Conservation (phyloP, 352 stramenopile genomes). For the Pythium plurisporium region DNA sequence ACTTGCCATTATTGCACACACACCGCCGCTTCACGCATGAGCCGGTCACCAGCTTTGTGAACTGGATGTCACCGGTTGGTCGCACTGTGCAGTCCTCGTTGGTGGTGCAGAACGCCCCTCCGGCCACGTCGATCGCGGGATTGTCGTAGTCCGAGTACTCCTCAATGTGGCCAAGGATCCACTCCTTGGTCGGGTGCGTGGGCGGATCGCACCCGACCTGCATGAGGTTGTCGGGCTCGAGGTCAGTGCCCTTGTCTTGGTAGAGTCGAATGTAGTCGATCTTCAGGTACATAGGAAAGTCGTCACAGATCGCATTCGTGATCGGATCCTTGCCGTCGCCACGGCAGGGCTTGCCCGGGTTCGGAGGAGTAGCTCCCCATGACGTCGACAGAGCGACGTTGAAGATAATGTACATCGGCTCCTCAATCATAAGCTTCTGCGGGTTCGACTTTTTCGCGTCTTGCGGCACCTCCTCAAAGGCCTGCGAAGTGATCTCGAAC, state of each 20-base stretch:
- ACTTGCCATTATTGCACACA: conserved; percentile 43
- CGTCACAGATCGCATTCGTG: conserved; percentile 52
- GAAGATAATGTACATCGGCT: conserved; percentile 94
- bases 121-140: conserved; percentile 24
- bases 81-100: conserved; percentile 62
- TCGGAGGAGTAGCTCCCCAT: conserved; percentile 79
- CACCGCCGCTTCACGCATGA: conserved; percentile 49
- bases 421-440: conserved; percentile 90
- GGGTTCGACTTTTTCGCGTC: conserved; percentile 53
- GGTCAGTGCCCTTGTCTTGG: conserved; percentile 32
- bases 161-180: conserved; percentile 20
- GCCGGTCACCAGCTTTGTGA: conserved; percentile 33
- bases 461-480: conserved; percentile 48
- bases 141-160: conserved; percentile 19
- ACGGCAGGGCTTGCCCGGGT: conserved; percentile 49
- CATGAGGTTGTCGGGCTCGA: conserved; percentile 38
- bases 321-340: conserved; percentile 39
- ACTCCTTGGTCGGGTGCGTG: conserved; percentile 22
- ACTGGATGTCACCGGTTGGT: conserved; percentile 22
- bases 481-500: conserved; percentile 79
- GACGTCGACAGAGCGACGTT: conserved; percentile 93
- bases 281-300: conserved; percentile 67
- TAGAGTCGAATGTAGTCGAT: conserved; percentile 81
- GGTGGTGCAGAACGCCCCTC: conserved; percentile 41
- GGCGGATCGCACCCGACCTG: conserved; percentile 19